phyloP scores from a whole-genome alignment of 768 basidiomycete species.

The Phaeotremella skinneri region DNA sequence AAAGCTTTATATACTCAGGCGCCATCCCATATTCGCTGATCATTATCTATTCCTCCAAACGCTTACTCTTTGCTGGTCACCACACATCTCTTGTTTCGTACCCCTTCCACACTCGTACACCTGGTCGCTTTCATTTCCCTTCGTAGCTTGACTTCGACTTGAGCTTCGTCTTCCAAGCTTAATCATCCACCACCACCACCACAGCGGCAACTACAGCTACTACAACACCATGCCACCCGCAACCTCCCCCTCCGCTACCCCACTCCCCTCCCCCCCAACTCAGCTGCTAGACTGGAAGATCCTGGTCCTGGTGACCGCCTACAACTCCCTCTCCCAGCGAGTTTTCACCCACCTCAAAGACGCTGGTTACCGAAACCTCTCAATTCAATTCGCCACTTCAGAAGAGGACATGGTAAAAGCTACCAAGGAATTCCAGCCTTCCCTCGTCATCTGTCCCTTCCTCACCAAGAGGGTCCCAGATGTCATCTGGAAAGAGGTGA shows the following conservation, averaged over 20 bases:
- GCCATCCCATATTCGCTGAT: too few species aligned
- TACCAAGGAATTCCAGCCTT: conserved; percentile 26
- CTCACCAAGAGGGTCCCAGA: conserved; percentile 41
- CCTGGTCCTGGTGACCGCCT: conserved; percentile 36
- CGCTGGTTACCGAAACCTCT: conserved; percentile 30
- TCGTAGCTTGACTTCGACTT: neutral
- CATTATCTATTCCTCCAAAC: neutral
- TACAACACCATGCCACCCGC: too few species aligned
- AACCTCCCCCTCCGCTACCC: conserved; percentile 25
- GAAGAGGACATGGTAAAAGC: conserved; percentile 39
- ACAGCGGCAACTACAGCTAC: too few species aligned
- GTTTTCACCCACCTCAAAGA: conserved; percentile 29
- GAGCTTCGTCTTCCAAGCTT: neutral
- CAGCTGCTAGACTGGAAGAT: conserved; percentile 18
- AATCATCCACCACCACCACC: neutral
- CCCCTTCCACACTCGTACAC: neutral
- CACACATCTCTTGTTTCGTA: neutral
- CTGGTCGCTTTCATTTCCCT: too few species aligned
- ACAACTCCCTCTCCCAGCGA: conserved; percentile 45
- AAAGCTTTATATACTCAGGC: neutral
- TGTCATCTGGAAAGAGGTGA: conserved; percentile 31
- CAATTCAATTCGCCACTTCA: conserved; percentile 34
- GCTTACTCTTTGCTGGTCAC: neutral
- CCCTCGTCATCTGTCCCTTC: conserved; percentile 43
- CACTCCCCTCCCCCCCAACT: conserved; percentile 14